These are phyloP conservation scores for Colletotrichum echinochloae DNA, from an alignment of 2,329 filamentous ascomycete species.

Conservation along the genomic window DNA sequence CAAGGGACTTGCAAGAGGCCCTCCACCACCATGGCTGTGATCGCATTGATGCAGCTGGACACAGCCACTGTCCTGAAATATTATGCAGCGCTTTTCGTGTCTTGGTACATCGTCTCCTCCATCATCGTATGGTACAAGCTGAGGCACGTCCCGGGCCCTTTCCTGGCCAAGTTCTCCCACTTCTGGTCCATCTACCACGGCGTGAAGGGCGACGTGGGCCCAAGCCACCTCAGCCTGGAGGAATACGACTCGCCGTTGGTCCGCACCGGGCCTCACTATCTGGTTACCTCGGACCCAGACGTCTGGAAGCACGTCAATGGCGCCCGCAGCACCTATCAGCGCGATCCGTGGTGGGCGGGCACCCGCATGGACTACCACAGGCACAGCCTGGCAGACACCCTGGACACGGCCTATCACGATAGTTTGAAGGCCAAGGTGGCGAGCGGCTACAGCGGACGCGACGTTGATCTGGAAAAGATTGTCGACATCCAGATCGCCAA, in stretches of 20 bases:
- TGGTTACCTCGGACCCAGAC: neutral
- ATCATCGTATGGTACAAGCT: constrained; percentile 30
- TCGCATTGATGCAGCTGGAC: neutral
- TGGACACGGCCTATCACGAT: neutral
- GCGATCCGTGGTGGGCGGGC: neutral
- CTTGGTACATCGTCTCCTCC: constrained; percentile 38
- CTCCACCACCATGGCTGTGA: neutral
- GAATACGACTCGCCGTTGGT: constrained; percentile 2
- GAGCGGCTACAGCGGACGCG: constrained; percentile 5
- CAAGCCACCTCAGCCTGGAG: neutral
- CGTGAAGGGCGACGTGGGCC: neutral
- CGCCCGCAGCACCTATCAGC: constrained; percentile 4
- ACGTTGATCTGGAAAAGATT: neutral
- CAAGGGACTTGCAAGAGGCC: neutral
- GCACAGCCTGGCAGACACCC: neutral
- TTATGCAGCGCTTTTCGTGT: constrained; percentile 31
- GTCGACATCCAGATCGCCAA: constrained; percentile 1
- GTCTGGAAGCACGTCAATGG: constrained; percentile 1
- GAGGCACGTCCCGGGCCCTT: constrained; percentile 5
- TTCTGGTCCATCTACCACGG: constrained; percentile 8
- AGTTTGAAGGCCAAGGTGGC: neutral
- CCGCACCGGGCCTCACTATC: neutral
- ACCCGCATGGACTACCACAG: neutral
- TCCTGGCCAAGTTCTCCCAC: constrained; percentile 3
- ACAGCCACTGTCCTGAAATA: neutral